phyloP scores from a whole-genome alignment of 805 yeast species.

The Kazachstania kunashirensis region DNA sequence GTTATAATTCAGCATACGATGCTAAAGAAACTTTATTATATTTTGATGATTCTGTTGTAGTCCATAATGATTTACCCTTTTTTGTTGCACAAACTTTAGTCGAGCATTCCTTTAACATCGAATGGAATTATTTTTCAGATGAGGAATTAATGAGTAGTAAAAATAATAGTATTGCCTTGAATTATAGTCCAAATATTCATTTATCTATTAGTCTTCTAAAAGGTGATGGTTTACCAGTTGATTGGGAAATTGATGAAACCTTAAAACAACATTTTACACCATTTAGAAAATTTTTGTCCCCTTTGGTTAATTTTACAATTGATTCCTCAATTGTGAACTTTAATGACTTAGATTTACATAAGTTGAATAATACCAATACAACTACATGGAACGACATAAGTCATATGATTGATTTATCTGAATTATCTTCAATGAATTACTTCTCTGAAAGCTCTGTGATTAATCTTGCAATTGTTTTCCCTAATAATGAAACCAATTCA shows the following conservation, averaged over 20 bases:
- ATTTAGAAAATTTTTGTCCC: slow-evolving; percentile 41
- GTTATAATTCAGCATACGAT: slow-evolving; percentile 36
- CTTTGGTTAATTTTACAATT: slow-evolving; percentile 59
- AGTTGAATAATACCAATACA: slow-evolving; percentile 17
- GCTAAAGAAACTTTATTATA: slow-evolving; percentile 31
- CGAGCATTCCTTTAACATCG: slow-evolving; percentile 37
- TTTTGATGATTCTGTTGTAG: slow-evolving; percentile 33
- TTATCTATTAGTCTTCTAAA: slow-evolving; percentile 65
- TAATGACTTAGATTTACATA: slow-evolving; percentile 29
- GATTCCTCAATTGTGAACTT: slow-evolving; percentile 71
- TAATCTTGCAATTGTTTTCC: slow-evolving; percentile 50
- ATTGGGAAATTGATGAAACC: slow-evolving; percentile 64
- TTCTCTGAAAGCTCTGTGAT: slow-evolving; percentile 54
- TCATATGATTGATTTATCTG: slow-evolving; percentile 74
- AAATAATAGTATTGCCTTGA: slow-evolving; percentile 23
- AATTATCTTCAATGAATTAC: slow-evolving; percentile 44
- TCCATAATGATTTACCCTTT: slow-evolving; percentile 54
- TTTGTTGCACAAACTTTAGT: slow-evolving; percentile 45
- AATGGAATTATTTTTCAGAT: slow-evolving; percentile 13
- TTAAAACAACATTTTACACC: slow-evolving; percentile 44
- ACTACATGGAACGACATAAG: slow-evolving; percentile 50
- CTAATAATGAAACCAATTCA: slow-evolving; percentile 17
- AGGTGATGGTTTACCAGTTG: slow-evolving; percentile 56
- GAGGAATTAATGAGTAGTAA: slow-evolving; percentile 1
- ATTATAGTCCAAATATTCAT: slow-evolving; percentile 53